Percentiles rank a stretch among this genome's conserved stretches.
phyloP scores from a whole-genome alignment of 73 alveolate genomes.

The Paramecium pentaurelia region DNA sequence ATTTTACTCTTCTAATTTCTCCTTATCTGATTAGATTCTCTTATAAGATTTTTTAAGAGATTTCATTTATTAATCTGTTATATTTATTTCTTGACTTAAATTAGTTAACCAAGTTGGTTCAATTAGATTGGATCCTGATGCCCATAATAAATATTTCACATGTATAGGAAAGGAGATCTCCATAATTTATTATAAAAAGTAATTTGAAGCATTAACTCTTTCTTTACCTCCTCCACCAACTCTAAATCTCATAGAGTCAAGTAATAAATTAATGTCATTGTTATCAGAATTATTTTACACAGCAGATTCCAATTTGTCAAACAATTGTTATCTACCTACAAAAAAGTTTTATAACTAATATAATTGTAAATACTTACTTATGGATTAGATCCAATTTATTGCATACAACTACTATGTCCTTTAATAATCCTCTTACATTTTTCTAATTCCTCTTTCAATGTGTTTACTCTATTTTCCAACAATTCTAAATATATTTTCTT shows the following conservation, averaged over 20 bases:
- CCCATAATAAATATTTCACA: constrained; percentile 36
- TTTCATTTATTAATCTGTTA: constrained; percentile 36
- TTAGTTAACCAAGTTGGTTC: constrained; percentile 40
- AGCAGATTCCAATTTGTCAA: constrained; percentile 48
- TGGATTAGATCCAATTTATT: background rate
- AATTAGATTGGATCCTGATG: background rate
- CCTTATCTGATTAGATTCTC: background rate
- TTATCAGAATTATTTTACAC: constrained; percentile 23
- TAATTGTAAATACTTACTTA: background rate
- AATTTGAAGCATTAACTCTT: constrained; percentile 47
- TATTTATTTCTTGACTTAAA: background rate
- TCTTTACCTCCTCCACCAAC: constrained; percentile 58
- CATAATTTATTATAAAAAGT: constrained; percentile 32
- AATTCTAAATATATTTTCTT: constrained; percentile 54
- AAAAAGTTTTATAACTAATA: constrained; percentile 18
- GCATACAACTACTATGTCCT: background rate
- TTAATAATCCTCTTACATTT: constrained; percentile 39
- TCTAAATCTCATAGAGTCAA: constrained; percentile 54
- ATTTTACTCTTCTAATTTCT: constrained; percentile 43
- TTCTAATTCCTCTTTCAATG: constrained; percentile 41
- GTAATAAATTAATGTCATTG: constrained; percentile 22
- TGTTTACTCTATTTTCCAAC: constrained; percentile 38
- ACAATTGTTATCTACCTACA: constrained; percentile 50
- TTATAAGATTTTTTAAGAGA: constrained; percentile 12
- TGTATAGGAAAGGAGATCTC: constrained; percentile 49